Conservation (phyloP, 176 grass and related monocot genomes). For the Lolium multiflorum region DNA sequence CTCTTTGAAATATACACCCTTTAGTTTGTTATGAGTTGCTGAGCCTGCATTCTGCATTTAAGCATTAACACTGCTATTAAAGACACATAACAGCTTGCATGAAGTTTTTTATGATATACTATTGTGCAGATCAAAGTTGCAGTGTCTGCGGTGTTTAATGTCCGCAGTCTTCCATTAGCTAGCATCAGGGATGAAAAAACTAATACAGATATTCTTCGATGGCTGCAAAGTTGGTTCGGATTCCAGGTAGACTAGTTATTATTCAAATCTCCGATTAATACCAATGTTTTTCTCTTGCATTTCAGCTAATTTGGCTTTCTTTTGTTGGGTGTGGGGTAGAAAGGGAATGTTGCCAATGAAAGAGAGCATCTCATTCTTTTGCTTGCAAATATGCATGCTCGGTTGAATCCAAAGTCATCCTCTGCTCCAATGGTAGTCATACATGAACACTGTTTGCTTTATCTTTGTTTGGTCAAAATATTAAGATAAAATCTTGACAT, state of each 20-base stretch:
- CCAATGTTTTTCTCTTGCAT: conserved; percentile 24
- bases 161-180: conserved; percentile 77
- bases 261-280: conserved; percentile 17
- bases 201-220: conserved; percentile 72
- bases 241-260: conserved; percentile 73
- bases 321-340: conserved; percentile 46
- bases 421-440: conserved; percentile 70
- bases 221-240: conserved; percentile 93
- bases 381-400: conserved; percentile 86
- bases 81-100: conserved; percentile 17
- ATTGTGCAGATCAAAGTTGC: conserved; percentile 77
- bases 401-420: conserved; percentile 76
- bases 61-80: neutral
- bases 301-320: conserved; percentile 37
- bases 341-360: conserved; percentile 95
- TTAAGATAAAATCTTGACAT: conserved; percentile 41
- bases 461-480: conserved; percentile 24
- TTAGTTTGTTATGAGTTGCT: neutral
- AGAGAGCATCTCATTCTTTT: conserved; percentile 96
- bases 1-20: neutral
- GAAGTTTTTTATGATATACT: conserved; percentile 19
- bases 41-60: neutral
- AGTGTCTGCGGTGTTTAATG: conserved; percentile 72
- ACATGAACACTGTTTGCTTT: conserved; percentile 29
- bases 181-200: conserved; percentile 54